These are phyloP conservation scores for Centrapalus pauciflorus DNA, from an alignment of 129 eudicot genomes.

Conservation along the genomic window DNA sequence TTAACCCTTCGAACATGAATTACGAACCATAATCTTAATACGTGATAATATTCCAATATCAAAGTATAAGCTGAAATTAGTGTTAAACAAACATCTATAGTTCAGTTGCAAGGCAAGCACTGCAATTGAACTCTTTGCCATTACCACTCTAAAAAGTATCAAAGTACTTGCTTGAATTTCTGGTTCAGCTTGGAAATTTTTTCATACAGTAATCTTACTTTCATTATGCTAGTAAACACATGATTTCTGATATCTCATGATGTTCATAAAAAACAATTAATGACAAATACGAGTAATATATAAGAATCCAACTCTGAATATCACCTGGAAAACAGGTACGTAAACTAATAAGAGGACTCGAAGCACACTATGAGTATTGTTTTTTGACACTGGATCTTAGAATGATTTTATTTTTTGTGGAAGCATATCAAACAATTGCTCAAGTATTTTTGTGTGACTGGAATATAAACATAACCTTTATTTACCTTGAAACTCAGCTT, in stretches of 20 bases:
- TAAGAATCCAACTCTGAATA: not conserved
- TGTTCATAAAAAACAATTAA: not conserved
- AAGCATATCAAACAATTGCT: not conserved
- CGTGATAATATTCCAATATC: not conserved
- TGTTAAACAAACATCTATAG: slow-evolving; percentile 5
- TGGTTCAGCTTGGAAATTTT: not conserved
- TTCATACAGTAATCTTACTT: not conserved
- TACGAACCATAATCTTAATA: not conserved
- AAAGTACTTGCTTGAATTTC: not conserved
- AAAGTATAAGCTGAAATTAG: not conserved
- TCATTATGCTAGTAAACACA: not conserved
- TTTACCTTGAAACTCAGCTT: slow-evolving; percentile 89
- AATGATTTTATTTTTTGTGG: not conserved
- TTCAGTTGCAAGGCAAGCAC: not conserved
- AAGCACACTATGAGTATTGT: not conserved
- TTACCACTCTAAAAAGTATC: not conserved
- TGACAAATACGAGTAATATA: not conserved
- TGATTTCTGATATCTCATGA: not conserved
- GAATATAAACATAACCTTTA: not conserved
- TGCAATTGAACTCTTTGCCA: not conserved
- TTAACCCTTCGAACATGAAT: not conserved
- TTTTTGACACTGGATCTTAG: not conserved
- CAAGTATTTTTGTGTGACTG: not conserved
- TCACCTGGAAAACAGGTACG: not conserved
- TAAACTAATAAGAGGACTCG: not conserved